phyloP scores from a whole-genome alignment of 768 basidiomycete species.

The Tricholoma sp. region DNA sequence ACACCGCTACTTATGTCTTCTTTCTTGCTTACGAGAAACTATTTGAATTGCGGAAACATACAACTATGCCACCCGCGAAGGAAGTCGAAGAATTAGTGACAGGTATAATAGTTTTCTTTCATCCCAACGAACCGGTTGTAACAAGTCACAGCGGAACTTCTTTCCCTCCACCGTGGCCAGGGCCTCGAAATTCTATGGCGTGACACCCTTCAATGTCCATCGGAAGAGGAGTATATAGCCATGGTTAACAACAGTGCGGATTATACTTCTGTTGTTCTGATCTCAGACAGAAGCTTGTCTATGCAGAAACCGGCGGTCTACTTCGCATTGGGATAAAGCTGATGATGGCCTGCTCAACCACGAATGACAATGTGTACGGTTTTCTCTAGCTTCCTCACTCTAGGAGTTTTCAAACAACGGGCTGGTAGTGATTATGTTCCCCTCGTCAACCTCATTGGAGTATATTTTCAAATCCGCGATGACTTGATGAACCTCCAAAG shows the following conservation, averaged over 20 bases:
- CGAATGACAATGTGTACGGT: slow-evolving; percentile 52
- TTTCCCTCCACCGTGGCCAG: slow-evolving; percentile 92
- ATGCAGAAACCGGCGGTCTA: slow-evolving; percentile 87
- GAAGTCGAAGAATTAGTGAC: slow-evolving; percentile 73
- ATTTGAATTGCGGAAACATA: slow-evolving; percentile 44
- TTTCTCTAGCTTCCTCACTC: not conserved
- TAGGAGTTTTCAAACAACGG: not conserved
- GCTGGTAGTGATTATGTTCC: slow-evolving; percentile 77
- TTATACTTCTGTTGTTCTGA: not conserved
- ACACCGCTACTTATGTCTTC: slow-evolving; percentile 95
- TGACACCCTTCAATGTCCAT: slow-evolving; percentile 86
- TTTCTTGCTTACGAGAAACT: slow-evolving; percentile 91
- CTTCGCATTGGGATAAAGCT: slow-evolving; percentile 90
- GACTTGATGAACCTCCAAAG: slow-evolving; percentile 96
- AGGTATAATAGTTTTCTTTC: slow-evolving; percentile 33
- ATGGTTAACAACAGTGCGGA: slow-evolving; percentile 94
- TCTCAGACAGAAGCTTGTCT: not conserved
- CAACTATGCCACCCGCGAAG: slow-evolving; percentile 21
- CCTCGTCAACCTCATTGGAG: slow-evolving; percentile 87
- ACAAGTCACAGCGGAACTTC: slow-evolving; percentile 46
- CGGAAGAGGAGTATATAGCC: slow-evolving; percentile 87
- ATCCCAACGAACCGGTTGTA: not conserved
- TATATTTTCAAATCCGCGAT: slow-evolving; percentile 96
- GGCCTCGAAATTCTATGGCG: slow-evolving; percentile 94
- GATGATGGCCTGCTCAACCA: slow-evolving; percentile 88